These are phyloP conservation scores for Lactarius vividus DNA, from an alignment of 768 basidiomycete genomes.

Conservation along the genomic window DNA sequence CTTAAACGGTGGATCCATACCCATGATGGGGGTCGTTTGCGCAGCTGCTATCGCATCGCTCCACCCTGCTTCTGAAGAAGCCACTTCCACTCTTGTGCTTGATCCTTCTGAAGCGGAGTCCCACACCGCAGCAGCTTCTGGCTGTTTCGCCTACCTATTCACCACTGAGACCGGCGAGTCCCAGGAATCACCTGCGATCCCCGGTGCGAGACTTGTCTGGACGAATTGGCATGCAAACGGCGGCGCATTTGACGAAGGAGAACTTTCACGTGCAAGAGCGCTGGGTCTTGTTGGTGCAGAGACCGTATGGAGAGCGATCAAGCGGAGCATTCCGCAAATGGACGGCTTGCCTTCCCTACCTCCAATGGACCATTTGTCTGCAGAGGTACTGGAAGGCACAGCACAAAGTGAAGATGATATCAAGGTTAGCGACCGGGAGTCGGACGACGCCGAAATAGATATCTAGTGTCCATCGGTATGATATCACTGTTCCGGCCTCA, in stretches of 20 bases:
- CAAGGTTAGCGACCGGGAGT: slow-evolving; percentile 28
- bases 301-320: slow-evolving; percentile 49
- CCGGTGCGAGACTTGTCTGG: slow-evolving; percentile 44
- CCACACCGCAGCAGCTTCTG: slow-evolving; percentile 40
- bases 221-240: slow-evolving; percentile 48
- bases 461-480: slow-evolving; percentile 34
- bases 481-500: not conserved
- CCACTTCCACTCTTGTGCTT: slow-evolving; percentile 41
- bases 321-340: slow-evolving; percentile 38
- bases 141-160: slow-evolving; percentile 65
- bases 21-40: slow-evolving; percentile 72
- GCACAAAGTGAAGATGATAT: slow-evolving; percentile 14
- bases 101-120: slow-evolving; percentile 52
- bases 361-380: not conserved
- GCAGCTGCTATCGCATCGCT: slow-evolving; percentile 57
- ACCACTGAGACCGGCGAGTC: slow-evolving; percentile 24
- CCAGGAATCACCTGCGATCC: slow-evolving; percentile 23
- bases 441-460: slow-evolving; percentile 44
- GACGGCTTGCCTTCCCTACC: slow-evolving; percentile 16
- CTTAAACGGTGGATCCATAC: slow-evolving; percentile 64
- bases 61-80: slow-evolving; percentile 21
- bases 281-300: slow-evolving; percentile 48
- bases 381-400: not conserved
- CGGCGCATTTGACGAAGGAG: slow-evolving; percentile 39
- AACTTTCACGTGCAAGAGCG: slow-evolving; percentile 46